Evolutionary conservation across 1,139 yeast species (phyloP).

Genomic region (Lodderomyces oxycetoniae): DNA sequence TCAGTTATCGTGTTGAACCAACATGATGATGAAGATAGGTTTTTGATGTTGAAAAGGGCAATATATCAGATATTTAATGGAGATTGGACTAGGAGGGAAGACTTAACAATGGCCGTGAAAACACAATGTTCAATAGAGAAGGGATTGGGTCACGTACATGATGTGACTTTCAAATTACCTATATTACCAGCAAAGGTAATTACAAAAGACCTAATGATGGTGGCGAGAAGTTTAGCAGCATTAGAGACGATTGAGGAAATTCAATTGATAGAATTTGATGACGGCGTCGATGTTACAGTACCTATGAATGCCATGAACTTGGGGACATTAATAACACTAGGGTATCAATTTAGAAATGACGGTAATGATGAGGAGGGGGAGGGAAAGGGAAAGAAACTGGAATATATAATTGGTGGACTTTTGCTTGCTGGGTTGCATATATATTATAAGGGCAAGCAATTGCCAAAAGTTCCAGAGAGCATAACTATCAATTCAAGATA

Average conservation of each 20-base stretch:
- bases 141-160: constrained; percentile 7
- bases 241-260: constrained; percentile 11
- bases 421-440: constrained; percentile 27
- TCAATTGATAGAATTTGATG: constrained; percentile 14
- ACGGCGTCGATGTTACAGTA: constrained; percentile 40
- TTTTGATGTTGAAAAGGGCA: constrained; percentile 27
- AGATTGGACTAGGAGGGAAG: constrained; percentile 17
- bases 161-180: constrained; percentile 14
- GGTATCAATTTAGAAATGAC: constrained; percentile 21
- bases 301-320: constrained; percentile 10
- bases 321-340: constrained; percentile 52
- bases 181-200: constrained; percentile 18
- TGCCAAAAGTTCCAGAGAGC: constrained; percentile 4
- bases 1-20: constrained; percentile 26
- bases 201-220: constrained; percentile 8
- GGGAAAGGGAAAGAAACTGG: not conserved
- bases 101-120: constrained; percentile 11
- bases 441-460: constrained; percentile 17
- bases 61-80: constrained; percentile 24
- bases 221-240: constrained; percentile 8
- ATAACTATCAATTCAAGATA: constrained; percentile 6
- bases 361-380: not conserved
- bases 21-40: constrained; percentile 17
- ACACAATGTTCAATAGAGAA: constrained; percentile 2
- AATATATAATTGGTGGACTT: constrained; percentile 40